These are phyloP conservation scores for Backusella tuberculispora DNA, from an alignment of 192 early-diverging fungal species.

Conservation along the genomic window DNA sequence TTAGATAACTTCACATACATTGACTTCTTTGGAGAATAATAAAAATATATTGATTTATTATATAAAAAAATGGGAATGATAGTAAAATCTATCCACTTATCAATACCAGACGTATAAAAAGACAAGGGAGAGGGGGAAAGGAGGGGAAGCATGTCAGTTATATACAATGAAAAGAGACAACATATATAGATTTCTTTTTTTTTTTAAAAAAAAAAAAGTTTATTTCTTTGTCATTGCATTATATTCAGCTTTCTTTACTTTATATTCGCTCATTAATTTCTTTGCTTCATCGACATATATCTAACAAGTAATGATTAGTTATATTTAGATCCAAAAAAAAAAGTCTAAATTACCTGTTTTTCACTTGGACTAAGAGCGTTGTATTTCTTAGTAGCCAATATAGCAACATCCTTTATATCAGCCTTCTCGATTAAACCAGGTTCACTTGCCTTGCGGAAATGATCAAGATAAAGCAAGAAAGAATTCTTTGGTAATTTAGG, in stretches of 20 bases:
- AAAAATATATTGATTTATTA: too few species aligned
- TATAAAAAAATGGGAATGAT: too few species aligned
- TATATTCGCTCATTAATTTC: not conserved
- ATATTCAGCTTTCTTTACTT: not conserved
- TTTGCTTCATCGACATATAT: not conserved
- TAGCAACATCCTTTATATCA: not conserved
- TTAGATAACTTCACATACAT: not conserved
- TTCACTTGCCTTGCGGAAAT: conserved; percentile 23
- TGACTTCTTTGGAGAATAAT: too few species aligned
- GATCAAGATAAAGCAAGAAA: conserved; percentile 32
- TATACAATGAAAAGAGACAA: not conserved
- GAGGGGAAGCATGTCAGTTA: too few species aligned
- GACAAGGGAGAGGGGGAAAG: not conserved
- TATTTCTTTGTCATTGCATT: not conserved
- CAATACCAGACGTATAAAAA: not conserved
- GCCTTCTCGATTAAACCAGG: not conserved
- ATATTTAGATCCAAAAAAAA: not conserved
- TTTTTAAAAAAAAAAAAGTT: not conserved
- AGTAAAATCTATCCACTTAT: too few species aligned
- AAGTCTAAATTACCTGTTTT: conserved; percentile 17
- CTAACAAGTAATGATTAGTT: not conserved
- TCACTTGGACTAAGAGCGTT: not conserved
- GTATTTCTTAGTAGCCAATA: not conserved
- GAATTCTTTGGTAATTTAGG: conserved; percentile 36
- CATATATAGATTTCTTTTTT: not conserved